A percentile compares a stretch with the other conserved stretches of the same genome.
phyloP scores from a whole-genome alignment of 768 basidiomycete genomes.

The Boletales sp. region DNA sequence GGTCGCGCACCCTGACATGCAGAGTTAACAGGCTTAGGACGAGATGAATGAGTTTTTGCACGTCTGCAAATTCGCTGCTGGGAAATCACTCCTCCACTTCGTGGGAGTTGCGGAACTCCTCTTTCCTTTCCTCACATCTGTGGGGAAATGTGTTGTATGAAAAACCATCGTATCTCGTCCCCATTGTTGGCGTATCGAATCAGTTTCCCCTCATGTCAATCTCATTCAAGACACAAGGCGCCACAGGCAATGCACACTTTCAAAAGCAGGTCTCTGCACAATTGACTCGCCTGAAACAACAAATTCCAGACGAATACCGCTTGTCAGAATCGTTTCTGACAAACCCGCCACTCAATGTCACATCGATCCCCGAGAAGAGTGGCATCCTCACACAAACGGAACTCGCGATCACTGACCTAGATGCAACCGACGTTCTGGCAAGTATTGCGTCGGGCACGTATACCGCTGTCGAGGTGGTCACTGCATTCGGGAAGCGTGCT shows the following conservation, averaged over 20 bases:
- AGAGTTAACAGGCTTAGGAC: too few species aligned
- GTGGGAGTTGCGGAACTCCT: too few species aligned
- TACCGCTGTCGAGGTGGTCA: conserved; percentile 38
- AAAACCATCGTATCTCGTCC: neutral
- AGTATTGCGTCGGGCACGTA: conserved; percentile 28
- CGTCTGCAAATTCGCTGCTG: too few species aligned
- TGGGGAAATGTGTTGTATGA: neutral
- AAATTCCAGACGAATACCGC: conserved; percentile 21
- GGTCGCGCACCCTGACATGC: too few species aligned
- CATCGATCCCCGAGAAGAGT: conserved; percentile 28
- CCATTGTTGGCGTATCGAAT: neutral
- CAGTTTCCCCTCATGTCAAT: conserved; percentile 14
- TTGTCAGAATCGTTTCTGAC: conserved; percentile 17
- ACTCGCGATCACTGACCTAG: conserved; percentile 33
- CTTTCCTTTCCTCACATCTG: neutral
- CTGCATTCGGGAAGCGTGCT: conserved; percentile 48
- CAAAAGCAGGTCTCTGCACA: conserved; percentile 16
- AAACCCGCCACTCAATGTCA: conserved; percentile 30
- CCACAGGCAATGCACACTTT: conserved; percentile 21
- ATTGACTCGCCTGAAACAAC: conserved; percentile 17
- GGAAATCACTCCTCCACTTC: too few species aligned
- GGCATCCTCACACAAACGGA: conserved; percentile 32
- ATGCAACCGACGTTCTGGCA: conserved; percentile 32
- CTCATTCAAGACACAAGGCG: conserved; percentile 17
- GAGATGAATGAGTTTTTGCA: too few species aligned